These are phyloP conservation scores for Shiraia sp. DNA, from an alignment of 2,329 filamentous ascomycete genomes.

Conservation along the genomic window DNA sequence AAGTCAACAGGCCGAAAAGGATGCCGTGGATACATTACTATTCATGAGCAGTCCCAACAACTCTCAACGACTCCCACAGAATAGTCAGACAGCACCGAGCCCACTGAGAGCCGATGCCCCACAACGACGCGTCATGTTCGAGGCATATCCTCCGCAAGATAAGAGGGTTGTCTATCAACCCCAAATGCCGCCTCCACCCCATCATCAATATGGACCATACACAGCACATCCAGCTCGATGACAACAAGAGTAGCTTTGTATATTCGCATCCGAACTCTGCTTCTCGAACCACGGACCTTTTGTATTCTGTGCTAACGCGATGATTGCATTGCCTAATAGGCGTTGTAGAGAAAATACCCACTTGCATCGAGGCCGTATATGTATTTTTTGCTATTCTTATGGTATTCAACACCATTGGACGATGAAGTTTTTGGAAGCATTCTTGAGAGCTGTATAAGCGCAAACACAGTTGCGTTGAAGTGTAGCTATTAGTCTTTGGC, in stretches of 20 bases:
- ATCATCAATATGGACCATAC: constrained; percentile 31
- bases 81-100: constrained; percentile 31
- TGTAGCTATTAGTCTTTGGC: no score
- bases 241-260: neutral
- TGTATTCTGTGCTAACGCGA: constrained; percentile 14
- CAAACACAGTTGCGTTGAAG: no score
- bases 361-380: constrained; percentile 15
- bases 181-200: constrained; percentile 25
- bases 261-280: neutral
- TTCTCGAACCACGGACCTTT: neutral
- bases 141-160: constrained; percentile 33
- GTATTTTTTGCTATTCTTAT: no score
- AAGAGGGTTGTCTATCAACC: constrained; percentile 24
- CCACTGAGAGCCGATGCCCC: constrained; percentile 34
- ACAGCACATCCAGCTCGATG: constrained; percentile 33
- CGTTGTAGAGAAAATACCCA: constrained; percentile 39
- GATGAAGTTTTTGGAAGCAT: no score
- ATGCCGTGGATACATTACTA: constrained; percentile 77
- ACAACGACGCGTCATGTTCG: constrained; percentile 44
- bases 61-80: constrained; percentile 48
- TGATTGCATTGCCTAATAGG: constrained; percentile 39
- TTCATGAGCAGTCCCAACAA: constrained; percentile 83
- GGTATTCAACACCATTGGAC: no score
- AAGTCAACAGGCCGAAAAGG: constrained; percentile 73
- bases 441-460: no score